Percentiles rank a stretch among this genome's conserved stretches.
Conservation (phyloP, 352 stramenopile genomes). For the Globisporangium uncinulatum region DNA sequence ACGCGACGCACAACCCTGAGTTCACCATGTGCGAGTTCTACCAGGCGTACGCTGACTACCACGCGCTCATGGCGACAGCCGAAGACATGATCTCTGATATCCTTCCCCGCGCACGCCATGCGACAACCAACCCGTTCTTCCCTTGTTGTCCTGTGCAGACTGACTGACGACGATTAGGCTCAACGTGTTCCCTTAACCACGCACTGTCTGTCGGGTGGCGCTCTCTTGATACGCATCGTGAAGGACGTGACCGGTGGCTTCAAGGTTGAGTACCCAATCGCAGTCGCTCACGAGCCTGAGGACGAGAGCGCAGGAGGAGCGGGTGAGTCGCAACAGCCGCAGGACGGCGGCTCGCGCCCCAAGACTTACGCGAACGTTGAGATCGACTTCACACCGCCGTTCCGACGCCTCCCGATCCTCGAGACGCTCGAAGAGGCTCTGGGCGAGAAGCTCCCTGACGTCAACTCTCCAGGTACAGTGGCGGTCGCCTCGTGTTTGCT, state of each 20-base stretch:
- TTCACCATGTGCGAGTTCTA: slow-evolving; percentile 99
- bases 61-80: slow-evolving; percentile 97
- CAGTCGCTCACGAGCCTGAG: slow-evolving; percentile 26
- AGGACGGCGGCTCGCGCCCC: not conserved
- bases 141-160: too few relatives aligned
- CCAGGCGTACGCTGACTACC: slow-evolving; percentile 98
- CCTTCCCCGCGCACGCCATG: slow-evolving; percentile 8
- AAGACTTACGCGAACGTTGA: slow-evolving; percentile 44
- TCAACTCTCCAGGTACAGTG: slow-evolving; percentile 52
- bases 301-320: slow-evolving; percentile 9
- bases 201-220: too few relatives aligned
- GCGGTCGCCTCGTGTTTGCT: not conserved
- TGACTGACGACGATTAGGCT: too few relatives aligned
- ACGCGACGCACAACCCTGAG: slow-evolving; percentile 98
- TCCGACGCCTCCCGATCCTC: slow-evolving; percentile 96
- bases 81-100: slow-evolving; percentile 95
- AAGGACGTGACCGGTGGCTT: slow-evolving; percentile 93
- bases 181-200: too few relatives aligned
- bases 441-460: slow-evolving; percentile 54
- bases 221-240: slow-evolving; percentile 78
- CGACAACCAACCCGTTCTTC: too few relatives aligned
- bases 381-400: slow-evolving; percentile 99
- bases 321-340: slow-evolving; percentile 7
- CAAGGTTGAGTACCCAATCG: slow-evolving; percentile 93
- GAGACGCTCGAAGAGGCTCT: slow-evolving; percentile 93